Evolutionary conservation across 2,329 filamentous ascomycete species (phyloP).

Genomic region (Penicillium brasilianum): DNA sequence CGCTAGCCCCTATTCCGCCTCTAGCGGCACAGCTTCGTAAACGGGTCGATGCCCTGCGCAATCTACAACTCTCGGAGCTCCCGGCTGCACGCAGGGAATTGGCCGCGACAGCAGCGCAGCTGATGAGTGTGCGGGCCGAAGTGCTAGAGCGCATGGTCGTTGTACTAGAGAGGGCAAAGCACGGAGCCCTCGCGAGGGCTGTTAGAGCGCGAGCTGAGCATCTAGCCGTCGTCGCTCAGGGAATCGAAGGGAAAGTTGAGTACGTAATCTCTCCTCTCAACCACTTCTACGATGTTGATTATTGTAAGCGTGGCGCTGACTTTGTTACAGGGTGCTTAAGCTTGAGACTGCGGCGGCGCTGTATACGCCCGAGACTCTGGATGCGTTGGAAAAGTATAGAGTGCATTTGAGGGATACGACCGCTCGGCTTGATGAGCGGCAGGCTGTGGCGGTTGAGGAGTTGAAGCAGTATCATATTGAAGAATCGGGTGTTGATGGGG

Average conservation of each 20-base stretch:
- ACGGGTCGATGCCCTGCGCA: conserved; percentile 37
- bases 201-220: conserved; percentile 48
- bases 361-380: conserved; percentile 45
- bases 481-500: conserved; percentile 10
- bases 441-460: conserved; percentile 36
- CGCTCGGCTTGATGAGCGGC: conserved; percentile 38
- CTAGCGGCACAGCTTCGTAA: conserved; percentile 37
- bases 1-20: conserved; percentile 26
- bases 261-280: conserved; percentile 28
- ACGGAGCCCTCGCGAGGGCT: conserved; percentile 43
- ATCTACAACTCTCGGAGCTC: conserved; percentile 39
- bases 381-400: conserved; percentile 41
- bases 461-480: conserved; percentile 44
- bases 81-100: conserved; percentile 41
- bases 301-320: neutral
- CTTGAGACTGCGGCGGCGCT: conserved; percentile 44
- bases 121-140: conserved; percentile 39
- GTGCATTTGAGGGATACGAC: conserved; percentile 39
- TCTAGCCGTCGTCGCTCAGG: conserved; percentile 45
- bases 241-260: conserved; percentile 45
- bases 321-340: conserved; percentile 39
- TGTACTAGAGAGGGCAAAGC: conserved; percentile 48
- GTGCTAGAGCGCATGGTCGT: conserved; percentile 45
- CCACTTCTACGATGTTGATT: neutral
- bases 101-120: conserved; percentile 41